These are phyloP conservation scores for Cymbidium sinense DNA, from an alignment of 106 monocot genomes.

Conservation along the genomic window DNA sequence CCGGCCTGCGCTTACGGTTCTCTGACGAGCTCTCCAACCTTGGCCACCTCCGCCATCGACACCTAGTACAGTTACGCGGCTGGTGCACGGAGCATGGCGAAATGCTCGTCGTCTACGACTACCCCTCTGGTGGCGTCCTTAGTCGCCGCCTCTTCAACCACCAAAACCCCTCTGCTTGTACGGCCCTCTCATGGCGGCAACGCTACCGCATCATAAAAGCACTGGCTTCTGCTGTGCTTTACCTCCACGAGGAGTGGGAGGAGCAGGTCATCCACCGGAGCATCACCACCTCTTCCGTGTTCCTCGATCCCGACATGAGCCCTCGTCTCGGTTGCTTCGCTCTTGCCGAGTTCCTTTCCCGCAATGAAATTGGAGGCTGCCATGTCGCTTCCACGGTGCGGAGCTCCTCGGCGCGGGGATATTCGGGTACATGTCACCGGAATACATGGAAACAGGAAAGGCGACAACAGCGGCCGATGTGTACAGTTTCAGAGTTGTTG, in stretches of 20 bases:
- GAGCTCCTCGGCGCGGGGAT: conserved; percentile 49
- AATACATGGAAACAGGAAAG: conserved; percentile 74
- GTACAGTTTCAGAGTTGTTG: conserved; percentile 87
- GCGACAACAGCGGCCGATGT: conserved; percentile 71
- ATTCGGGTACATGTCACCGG: conserved; percentile 91
- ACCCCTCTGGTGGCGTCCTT: conserved; percentile 39
- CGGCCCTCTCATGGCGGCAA: conserved; percentile 51
- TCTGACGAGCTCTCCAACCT: conserved; percentile 70
- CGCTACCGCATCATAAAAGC: conserved; percentile 58
- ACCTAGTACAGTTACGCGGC: conserved; percentile 86
- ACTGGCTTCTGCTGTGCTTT: conserved; percentile 74
- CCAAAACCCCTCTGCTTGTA: neutral
- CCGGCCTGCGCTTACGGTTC: conserved; percentile 82
- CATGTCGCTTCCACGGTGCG: neutral
- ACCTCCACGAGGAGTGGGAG: conserved; percentile 97
- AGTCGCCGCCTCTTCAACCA: conserved; percentile 46
- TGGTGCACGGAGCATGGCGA: conserved; percentile 93
- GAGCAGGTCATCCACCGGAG: conserved; percentile 90
- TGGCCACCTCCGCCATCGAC: conserved; percentile 70
- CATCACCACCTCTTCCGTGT: conserved; percentile 80
- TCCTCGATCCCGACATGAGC: conserved; percentile 65
- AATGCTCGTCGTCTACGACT: conserved; percentile 96
- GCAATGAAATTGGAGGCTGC: conserved; percentile 42
- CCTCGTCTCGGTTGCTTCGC: conserved; percentile 75
- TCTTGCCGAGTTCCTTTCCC: conserved; percentile 72